These are phyloP conservation scores for Solanum gandarillasii DNA, from an alignment of 257 asterid species.

Conservation along the genomic window DNA sequence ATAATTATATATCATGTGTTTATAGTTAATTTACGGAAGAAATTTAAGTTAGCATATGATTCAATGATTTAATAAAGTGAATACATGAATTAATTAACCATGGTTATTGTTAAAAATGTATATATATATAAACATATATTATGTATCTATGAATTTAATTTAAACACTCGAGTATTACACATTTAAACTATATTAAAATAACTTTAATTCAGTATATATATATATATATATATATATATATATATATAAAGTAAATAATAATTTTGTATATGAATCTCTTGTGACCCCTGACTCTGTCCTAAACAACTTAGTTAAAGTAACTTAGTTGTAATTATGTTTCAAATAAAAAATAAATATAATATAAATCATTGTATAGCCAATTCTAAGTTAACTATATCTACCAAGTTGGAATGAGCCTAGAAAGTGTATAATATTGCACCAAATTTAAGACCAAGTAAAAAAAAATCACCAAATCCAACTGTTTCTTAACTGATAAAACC, in stretches of 20 bases:
- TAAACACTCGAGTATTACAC: too few species aligned
- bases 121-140: too few species aligned
- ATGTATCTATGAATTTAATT: too few species aligned
- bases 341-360: too few species aligned
- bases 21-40: too few species aligned
- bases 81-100: neutral
- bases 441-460: neutral
- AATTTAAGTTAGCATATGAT: neutral
- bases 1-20: neutral
- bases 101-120: too few species aligned
- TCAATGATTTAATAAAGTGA: neutral
- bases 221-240: too few species aligned
- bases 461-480: neutral
- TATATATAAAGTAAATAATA: too few species aligned
- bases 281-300: neutral
- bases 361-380: neutral
- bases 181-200: too few species aligned
- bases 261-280: too few species aligned
- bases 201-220: too few species aligned
- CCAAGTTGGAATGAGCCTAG: neutral
- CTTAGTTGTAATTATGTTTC: too few species aligned
- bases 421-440: neutral
- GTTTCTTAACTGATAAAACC: neutral
- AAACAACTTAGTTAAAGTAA: neutral
- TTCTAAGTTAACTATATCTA: neutral